Base-by-base conservation (phyloP, 345 rosid genomes). In the Melaleuca quinquenervia region DNA sequence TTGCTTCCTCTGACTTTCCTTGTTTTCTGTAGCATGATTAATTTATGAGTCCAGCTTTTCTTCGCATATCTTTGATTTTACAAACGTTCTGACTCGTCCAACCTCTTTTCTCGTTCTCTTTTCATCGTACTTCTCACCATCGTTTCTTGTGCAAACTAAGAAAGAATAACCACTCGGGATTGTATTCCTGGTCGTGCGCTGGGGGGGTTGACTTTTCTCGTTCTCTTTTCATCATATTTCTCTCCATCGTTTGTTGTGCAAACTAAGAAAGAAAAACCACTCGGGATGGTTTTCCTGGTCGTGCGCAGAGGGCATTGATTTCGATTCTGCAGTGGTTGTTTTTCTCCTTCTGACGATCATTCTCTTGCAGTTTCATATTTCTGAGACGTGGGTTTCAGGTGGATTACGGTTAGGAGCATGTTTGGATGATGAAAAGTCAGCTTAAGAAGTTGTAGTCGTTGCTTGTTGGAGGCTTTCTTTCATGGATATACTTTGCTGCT, bases 401-500 rank as follows among this genome's bases (percentile, higher is more conserved):
- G 80, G 80, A 70, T 70, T 18, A 70, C 80, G 80, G 24, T 36
- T 44, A 18, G 80, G 48, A 70, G 80, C 11, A 32, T 36, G 26
- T 36, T 26, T 36, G 80, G 26, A 70, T 36, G 48, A 20, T 21
- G 80, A 70, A 18, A 36, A 70, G 80, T 70, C 80, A 36, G 80
- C 80, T 70, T 36, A 70, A 32, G 48, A 36, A 70, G 78, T 60
- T 60, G 80, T n/a, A 55, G 29, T 49, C 5, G 50, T 48, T 15
- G 70, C 50, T 62, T 84, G 7, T 36, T 36, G 80, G 44, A 36
- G 48, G 26, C 52, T 62, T 58, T 64, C 29, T 64, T 26, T 50
- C 45, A 84, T 84, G 86, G 86, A 64, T 26, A 84, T 3, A 54
- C 55, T 84, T 22, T 84, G 86, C 86, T 84, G 86, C 80, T 84